These are phyloP conservation scores for Pseudogymnoascus sp. DNA, from an alignment of 2,329 filamentous ascomycete species.

Conservation along the genomic window DNA sequence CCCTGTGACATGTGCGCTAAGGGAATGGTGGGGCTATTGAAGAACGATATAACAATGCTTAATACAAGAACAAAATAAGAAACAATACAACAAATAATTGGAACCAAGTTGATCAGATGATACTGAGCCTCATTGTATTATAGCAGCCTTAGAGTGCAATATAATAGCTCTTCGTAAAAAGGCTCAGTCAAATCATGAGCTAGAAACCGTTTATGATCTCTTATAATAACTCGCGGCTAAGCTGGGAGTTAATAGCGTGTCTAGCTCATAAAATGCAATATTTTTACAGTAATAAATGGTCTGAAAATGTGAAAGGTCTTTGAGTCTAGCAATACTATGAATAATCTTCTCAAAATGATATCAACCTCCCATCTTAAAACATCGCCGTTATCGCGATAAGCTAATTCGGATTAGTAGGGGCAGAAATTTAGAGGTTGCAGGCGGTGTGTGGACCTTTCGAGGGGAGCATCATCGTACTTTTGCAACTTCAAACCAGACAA, in stretches of 20 bases:
- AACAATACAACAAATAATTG: background rate
- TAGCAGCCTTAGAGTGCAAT: background rate
- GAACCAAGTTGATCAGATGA: background rate
- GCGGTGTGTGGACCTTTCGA: constrained; percentile 7
- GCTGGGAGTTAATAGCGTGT: background rate
- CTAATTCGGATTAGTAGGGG: constrained; percentile 5
- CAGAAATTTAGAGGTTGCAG: constrained; percentile 9
- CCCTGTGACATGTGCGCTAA: background rate
- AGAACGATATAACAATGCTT: background rate
- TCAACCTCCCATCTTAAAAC: background rate
- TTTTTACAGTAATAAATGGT: too few relatives aligned
- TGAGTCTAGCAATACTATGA: background rate
- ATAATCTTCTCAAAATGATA: background rate
- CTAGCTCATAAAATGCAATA: background rate
- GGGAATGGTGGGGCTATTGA: background rate
- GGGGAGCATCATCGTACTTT: background rate
- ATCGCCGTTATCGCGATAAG: constrained; percentile 7
- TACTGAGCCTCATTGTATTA: background rate
- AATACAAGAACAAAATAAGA: background rate
- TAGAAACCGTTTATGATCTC: background rate
- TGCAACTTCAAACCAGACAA: background rate
- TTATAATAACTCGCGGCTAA: background rate
- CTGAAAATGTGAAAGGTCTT: background rate
- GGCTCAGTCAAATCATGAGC: background rate
- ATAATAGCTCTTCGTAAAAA: background rate